Percentiles rank a stretch among this genome's conserved stretches.
Evolutionary conservation across 108 stramenopile species (phyloP).

Genomic region (Discostella pseudostelligera): DNA sequence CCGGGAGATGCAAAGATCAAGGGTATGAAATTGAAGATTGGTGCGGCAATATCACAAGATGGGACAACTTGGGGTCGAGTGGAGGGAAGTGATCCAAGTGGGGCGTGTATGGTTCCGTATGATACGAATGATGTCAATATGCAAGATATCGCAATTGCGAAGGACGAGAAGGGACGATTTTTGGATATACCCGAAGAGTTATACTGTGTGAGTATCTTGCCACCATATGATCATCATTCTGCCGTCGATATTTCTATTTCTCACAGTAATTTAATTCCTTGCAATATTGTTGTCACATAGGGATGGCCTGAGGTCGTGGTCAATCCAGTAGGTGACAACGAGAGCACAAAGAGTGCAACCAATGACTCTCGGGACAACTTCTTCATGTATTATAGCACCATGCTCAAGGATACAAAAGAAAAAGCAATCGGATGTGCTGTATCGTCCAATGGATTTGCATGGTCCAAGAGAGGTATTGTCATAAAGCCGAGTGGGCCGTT

Average conservation of each 20-base stretch:
- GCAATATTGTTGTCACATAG: not conserved
- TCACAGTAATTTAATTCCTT: too few relatives aligned
- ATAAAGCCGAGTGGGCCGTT: constrained; percentile 57
- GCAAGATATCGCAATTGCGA: constrained; percentile 33
- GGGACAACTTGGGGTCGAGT: constrained; percentile 85
- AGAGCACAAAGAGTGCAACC: constrained; percentile 26
- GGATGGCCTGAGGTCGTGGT: constrained; percentile 91
- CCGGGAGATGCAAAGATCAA: constrained; percentile 59
- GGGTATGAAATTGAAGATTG: constrained; percentile 90
- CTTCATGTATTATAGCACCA: constrained; percentile 92
- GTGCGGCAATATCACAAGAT: constrained; percentile 90
- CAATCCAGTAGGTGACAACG: constrained; percentile 37
- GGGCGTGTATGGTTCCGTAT: constrained; percentile 73
- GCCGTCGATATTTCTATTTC: not conserved
- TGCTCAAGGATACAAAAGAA: constrained; percentile 74
- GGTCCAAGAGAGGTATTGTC: constrained; percentile 72
- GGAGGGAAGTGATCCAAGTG: constrained; percentile 82
- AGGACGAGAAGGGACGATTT: constrained; percentile 48
- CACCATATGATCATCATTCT: not conserved
- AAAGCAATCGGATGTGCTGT: constrained; percentile 79
- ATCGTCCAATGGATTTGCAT: constrained; percentile 83
- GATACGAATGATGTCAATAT: constrained; percentile 52
- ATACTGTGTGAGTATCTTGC: constrained; percentile 48
- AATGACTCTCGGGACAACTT: constrained; percentile 56
- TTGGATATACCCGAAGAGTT: constrained; percentile 71